Base-by-base conservation (phyloP, 108 stramenopile genomes). In the Poteriospumella lacustris region DNA sequence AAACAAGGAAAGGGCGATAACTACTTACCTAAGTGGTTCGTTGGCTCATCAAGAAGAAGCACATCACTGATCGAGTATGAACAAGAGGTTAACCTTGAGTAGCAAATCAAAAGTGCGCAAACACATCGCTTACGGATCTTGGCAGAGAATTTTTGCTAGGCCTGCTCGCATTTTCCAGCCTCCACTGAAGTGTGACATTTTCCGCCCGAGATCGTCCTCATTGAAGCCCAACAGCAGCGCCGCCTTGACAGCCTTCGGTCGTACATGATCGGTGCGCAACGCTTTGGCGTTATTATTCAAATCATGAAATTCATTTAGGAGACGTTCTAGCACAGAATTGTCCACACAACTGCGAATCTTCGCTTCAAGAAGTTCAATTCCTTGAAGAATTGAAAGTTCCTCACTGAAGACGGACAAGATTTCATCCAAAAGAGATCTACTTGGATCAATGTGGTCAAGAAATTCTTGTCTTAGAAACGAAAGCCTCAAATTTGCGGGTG, bases 91-190 rank as follows among this genome's bases (percentile, higher is more conserved):
- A n/a, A n/a, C n/a, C n/a, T n/a, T n/a, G n/a, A n/a, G n/a, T n/a
- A n/a, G n/a, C n/a, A n/a, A n/a, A n/a, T n/a, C n/a, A n/a, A n/a
- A n/a, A n/a, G n/a, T n/a, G n/a, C n/a, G n/a, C n/a, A n/a, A n/a
- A n/a, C n/a, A n/a, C n/a, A n/a, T n/a, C 52, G 24, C 52, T 56
- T 56, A 56, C 5, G 97, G 96, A 72, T 95, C 93, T 75, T 90
- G 77, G 12, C 95, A 84, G 77, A 98, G 69, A 1, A 96, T 94
- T 83, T 96, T 96, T 40, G 94, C 97, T 42, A 98, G 87, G n/a
- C 95, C 97, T 72, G 96, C 95, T 41, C 97, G 82, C 97, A 98
- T 98, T 68, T 95, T 96, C 97, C 97, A 98, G 0, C 97, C 97
- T 26, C 97, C 97, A 2, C 89, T 90, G 79, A 97, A 97, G 79